Evolutionary conservation across 2,329 filamentous ascomycete genomes (phyloP).

Genomic region (Xylariaceae sp.): DNA sequence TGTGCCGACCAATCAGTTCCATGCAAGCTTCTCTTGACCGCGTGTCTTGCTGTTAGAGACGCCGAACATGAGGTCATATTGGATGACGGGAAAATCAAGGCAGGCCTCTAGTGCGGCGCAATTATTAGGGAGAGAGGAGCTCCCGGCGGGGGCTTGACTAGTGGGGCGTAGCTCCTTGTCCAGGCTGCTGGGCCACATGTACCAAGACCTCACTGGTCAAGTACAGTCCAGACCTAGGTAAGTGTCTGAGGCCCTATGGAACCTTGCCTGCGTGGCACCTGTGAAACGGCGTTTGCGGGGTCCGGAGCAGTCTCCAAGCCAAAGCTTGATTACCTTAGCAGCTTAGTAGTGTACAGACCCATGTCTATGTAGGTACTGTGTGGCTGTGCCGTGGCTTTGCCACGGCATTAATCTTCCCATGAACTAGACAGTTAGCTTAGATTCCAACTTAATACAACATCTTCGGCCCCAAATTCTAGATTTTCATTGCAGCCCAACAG

Average conservation of each 20-base stretch:
- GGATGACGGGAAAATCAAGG: not conserved
- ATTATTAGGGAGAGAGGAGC: too few relatives aligned
- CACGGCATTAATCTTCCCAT: too few relatives aligned
- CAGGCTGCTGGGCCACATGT: too few relatives aligned
- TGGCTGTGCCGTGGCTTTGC: too few relatives aligned
- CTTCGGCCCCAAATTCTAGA: too few relatives aligned
- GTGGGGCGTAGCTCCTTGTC: not conserved
- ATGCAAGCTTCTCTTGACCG: slow-evolving; percentile 10
- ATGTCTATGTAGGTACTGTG: too few relatives aligned
- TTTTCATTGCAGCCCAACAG: too few relatives aligned
- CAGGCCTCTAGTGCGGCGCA: not conserved
- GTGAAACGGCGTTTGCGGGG: not conserved
- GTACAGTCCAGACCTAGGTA: too few relatives aligned
- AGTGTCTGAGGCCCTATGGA: too few relatives aligned
- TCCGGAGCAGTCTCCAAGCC: not conserved
- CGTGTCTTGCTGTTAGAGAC: slow-evolving; percentile 22
- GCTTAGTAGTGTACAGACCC: not conserved
- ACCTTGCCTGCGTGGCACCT: not conserved
- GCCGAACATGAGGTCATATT: slow-evolving; percentile 17
- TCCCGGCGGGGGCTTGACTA: slow-evolving; percentile 3
- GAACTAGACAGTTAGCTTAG: too few relatives aligned
- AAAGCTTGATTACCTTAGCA: not conserved
- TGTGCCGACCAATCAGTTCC: slow-evolving; percentile 14
- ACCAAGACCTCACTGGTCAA: too few relatives aligned
- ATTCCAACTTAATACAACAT: too few relatives aligned